phyloP scores from a whole-genome alignment of 139 green algal genomes.

The Chlorella sorokiniana region DNA sequence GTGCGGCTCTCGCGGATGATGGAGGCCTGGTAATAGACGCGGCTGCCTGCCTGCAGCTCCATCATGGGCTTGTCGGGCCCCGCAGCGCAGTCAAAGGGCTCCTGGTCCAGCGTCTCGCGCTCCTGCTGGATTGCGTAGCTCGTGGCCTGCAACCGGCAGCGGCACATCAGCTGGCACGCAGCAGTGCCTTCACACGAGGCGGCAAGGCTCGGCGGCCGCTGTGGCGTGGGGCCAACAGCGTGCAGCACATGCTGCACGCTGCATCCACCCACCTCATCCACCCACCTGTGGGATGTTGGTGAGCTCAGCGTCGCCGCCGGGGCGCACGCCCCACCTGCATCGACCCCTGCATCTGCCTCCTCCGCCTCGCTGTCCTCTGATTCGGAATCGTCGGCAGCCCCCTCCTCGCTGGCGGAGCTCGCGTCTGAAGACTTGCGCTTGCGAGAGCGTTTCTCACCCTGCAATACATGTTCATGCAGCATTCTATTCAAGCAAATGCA shows the following conservation, averaged over 20 bases:
- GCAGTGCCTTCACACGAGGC: not conserved
- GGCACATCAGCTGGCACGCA: not conserved
- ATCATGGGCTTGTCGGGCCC: constrained; percentile 29
- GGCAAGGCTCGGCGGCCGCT: no score
- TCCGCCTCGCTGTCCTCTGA: not conserved
- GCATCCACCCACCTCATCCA: not conserved
- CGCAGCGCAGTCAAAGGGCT: constrained; percentile 10
- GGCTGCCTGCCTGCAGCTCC: constrained; percentile 32
- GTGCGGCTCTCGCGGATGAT: constrained; percentile 27
- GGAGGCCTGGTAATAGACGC: constrained; percentile 35
- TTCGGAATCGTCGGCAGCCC: not conserved
- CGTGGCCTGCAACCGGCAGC: constrained; percentile 3
- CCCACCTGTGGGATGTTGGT: constrained; percentile 14
- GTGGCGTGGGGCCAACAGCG: not conserved
- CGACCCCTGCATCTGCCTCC: not conserved
- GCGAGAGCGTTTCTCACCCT: not conserved
- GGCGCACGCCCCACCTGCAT: not conserved
- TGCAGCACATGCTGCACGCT: not conserved
- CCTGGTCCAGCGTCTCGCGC: not conserved
- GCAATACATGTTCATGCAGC: not conserved
- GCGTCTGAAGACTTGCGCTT: not conserved
- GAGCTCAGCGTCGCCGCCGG: not conserved
- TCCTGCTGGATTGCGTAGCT: constrained; percentile 25
- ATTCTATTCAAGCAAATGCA: no score
- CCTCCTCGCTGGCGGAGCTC: not conserved